Conservation (phyloP, 1,284 basidiomycete genomes). For the Pyrrhoderma lamaoense region DNA sequence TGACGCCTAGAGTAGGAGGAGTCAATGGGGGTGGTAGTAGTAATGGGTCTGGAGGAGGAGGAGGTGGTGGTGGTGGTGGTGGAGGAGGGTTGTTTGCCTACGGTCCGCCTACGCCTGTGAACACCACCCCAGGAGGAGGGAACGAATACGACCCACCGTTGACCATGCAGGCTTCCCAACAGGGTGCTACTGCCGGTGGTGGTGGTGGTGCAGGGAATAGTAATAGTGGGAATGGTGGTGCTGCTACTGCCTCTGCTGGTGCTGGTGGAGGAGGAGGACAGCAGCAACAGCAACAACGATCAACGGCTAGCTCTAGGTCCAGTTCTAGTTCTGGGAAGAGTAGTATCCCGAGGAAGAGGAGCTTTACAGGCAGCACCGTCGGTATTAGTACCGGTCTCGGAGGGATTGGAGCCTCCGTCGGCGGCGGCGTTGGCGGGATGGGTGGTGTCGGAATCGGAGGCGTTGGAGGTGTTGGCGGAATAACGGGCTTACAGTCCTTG, state of each 20-base stretch:
- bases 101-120: no score
- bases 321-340: not conserved
- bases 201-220: constrained; percentile 21
- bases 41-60: constrained; percentile 15
- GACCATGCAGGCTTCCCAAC: no score
- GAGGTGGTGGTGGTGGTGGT: constrained; percentile 17
- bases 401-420: not conserved
- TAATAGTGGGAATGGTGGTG: constrained; percentile 10
- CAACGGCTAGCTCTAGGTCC: not conserved
- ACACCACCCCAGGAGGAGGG: no score
- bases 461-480: no score
- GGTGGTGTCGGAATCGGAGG: no score
- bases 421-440: not conserved
- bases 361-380: not conserved
- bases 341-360: not conserved
- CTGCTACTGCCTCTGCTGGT: not conserved
- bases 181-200: constrained; percentile 22
- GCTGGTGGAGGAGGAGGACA: not conserved
- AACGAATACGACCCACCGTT: no score
- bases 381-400: not conserved
- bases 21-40: constrained; percentile 24
- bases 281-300: not conserved
- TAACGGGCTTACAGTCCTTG: no score
- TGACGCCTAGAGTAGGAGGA: constrained; percentile 16
- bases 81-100: not conserved